Evolutionary conservation across 2,329 filamentous ascomycete species (phyloP), one percentile per base, ranked within the genome.

Genomic region (Aspergillus sp.): DNA sequence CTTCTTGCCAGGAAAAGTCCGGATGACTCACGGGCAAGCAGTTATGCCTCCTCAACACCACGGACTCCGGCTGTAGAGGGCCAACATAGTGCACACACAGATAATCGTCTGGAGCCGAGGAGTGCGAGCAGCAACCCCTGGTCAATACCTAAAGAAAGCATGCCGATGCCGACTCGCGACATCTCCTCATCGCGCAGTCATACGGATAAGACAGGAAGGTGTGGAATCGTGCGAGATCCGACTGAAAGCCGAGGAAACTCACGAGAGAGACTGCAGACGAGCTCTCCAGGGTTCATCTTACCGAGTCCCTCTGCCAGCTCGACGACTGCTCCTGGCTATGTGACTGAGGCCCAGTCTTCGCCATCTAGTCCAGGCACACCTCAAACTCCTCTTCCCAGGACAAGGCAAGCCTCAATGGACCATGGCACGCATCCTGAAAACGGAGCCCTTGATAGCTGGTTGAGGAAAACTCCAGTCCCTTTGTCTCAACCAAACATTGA

Each of bases 61-160:
- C 39, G 25, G 47, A n/a, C 36, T 10, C 62, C 49, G 48, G 45
- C 7, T 55, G 9, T 48, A 32, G 21, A 9, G 13, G 39, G 12
- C 25, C n/a, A 23, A 19, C 17, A 15, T 10, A 30, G 17, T 9
- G 3, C 10, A 4, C 13, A 19, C 5, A 45, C n/a, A 5, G n/a
- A 36, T 5, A 36, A 30, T 32, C 4, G 28, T 17, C 15, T 10
- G 36, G 28, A 38, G 12, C 19, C 4, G 10, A 10, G 19, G 7
- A 13, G 6, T 15, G 15, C 19, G n/a, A 58, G 62, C 23, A 63
- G 67, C 10, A 78, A 77, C 52, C 76, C 76, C 7, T 78, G 76
- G 72, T 67, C 69, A 8, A 66, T 78, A 38, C 72, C 76, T 3
- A 76, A 73, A 49, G 61, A 72, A 39, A 73, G 72, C 61, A 61